Evolutionary conservation across 495 filamentous ascomycete genomes (phyloP), one percentile per base, ranked within the genome.

Genomic region (Apiosordaria backusii): DNA sequence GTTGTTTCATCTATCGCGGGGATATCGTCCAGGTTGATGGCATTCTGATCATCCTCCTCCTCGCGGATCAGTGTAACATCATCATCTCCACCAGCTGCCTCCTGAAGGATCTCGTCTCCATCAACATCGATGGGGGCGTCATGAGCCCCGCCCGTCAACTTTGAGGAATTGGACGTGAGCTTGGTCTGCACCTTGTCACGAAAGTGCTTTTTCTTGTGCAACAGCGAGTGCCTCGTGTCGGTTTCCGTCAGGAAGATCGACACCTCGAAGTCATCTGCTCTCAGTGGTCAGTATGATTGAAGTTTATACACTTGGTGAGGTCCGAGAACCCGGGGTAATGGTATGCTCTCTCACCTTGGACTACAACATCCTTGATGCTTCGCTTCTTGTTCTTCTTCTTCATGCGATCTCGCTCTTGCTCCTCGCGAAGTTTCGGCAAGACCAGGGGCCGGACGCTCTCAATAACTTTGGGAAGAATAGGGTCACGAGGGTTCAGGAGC

Each of bases 221-320:
- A 84, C 10, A 99, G 82, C 18, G 91, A 89, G 81, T 98, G 94
- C 27, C 93, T 86, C n/a, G 91, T 92, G 23, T 88, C 88, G 6
- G 88, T 89, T 76, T 96, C 90, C 40, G 90, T 96, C 70, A 99
- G 85, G 79, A 97, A 99, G 67, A 98, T 88, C 19, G 91, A 89
- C 50, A 97, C 91, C 74, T 97, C 93, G 72, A 97, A 99, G 60
- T 96, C 93, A 80, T 97, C 95, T 96, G 74, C 62, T 27, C 21
- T 59, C 50, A 54, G 59, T 27, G 45, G 35, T 52, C 40, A 58
- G 61, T 27, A 35, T 57, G 50, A 9, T 26, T 29, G 25, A 55
- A 35, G 25, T 61, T 52, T 27, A 54, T 19, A 63, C 57, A 61
- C 50, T 35, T 24, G 54, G 0, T 24, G 50, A 24, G 24, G 13